Base-by-base conservation (phyloP, 441 rosid genomes). In the Rhodomyrtus psidioides region DNA sequence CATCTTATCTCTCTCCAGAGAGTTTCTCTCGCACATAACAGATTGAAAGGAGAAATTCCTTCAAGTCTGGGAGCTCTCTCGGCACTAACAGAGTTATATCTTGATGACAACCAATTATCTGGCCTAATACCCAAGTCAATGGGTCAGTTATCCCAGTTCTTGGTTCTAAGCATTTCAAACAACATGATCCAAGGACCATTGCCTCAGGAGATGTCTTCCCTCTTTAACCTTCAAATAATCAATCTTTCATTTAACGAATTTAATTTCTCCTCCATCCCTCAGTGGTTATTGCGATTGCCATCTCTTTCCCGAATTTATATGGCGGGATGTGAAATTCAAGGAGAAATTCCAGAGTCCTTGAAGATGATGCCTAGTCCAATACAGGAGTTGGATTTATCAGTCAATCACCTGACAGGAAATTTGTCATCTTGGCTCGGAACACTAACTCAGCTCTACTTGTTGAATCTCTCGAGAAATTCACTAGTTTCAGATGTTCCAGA, bases 371-470 rank as follows among this genome's bases (percentile, higher is more conserved):
- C 93, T 15, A 92, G 94, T 87, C 89, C 91, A 5, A 53, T 91
- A 65, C 93, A 89, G 86, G 94, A 92, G 85, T 89, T 92, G 84
- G 94, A 93, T 84, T 87, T 93, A 7, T 92, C 95, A n/a, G 88
- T 26, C 49, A 93, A 90, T 81, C 42, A 85, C 76, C 89, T 93
- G 75, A 86, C 83, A 4, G 94, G 92, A 56, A 87, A 84, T 83
- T 56, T 92, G 44, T 94, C 94, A 8, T 76, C 88, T 79, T 91
- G 94, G 95, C 88, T 93, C 6, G 95, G 95, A 82, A 89, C 92
- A 87, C 87, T 93, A 81, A 84, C 85, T 53, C 87, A 87, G 76
- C 93, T 91, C 75, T 91, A 91, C 87, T 86, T 84, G 46, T 75
- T 93, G 12, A 91, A 91, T 83, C 92, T 93, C 84, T 92, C 94